Base-by-base conservation (phyloP, 169 alveolate genomes). In the Cryptosporidium sp. region DNA sequence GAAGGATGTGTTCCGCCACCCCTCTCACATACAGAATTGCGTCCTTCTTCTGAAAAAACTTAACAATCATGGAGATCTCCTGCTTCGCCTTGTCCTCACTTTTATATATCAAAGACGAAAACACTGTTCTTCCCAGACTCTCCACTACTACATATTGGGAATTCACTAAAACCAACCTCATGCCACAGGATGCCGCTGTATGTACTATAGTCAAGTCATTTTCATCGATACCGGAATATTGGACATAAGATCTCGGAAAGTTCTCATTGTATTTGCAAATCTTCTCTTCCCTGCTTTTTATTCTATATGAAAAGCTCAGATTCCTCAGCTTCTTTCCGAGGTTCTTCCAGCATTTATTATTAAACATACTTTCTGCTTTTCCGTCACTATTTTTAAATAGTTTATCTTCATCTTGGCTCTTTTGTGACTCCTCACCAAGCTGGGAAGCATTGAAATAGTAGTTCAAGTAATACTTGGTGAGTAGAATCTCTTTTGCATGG, bases 181-280 rank as follows among this genome's bases (percentile, higher is more conserved):
- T 80, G 37, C 89, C 89, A 65, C 71, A 80, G 29, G 80, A 59
- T 62, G 89, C 89, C 18, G 89, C 89, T 4, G 89, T 65, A 29
- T 80, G 71, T 23, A 80, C 89, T 12, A 80, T 80, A 21, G 89
- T 80, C 70, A 80, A 41, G 29, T 80, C 89, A 39, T 39, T 43
- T 33, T 80, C 89, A 16, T 80, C 89, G 1, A 80, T 62, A 31
- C 89, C 89, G 16, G 89, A 80, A 33, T 80, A 80, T 45, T 80
- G 80, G 16, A 80, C 89, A 65, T 80, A 65, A 23, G 89, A 37
- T 50, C 50, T 80, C 14, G 89, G 89, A 43, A 61, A 67, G 52
- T 41, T 41, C 48, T 59, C 73, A 48, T 62, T 26, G 50, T 80
- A 59, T 6, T 48, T 45, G 14, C 33, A 14, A n/a, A 80, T 62